Evolutionary conservation across 495 filamentous ascomycete species (phyloP), one percentile per base, ranked within the genome.

Genomic region (Neurospora cerealis): DNA sequence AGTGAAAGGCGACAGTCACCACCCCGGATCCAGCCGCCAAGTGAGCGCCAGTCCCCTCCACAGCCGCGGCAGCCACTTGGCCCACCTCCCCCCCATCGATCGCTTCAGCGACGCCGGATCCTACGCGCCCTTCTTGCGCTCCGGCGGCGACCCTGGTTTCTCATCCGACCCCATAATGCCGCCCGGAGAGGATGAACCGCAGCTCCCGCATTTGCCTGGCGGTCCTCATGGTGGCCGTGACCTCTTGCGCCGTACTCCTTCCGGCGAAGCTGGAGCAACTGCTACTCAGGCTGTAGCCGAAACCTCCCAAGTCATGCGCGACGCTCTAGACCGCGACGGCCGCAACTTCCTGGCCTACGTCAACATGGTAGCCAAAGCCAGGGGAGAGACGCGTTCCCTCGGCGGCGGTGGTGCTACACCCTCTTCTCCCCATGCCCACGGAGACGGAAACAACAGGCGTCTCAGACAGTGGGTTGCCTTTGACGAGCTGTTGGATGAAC

Each of bases 401-500:
- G 54, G 15, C 15, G 54, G 48, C 11, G 48, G 48, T 9, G 38
- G 10, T 39, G 38, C 38, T 21, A 21, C n/a, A 46, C 44, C 44
- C n/a, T 46, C 38, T 39, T 39, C 38, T 39, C 10, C 44, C 48
- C 21, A 60, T 24, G 48, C 48, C 48, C 38, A 66, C 15, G 54
- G 54, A 34, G 28, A 34, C 28, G 28, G 3, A 15, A 66, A 34
- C 21, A 28, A 60, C 28, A 66, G 54, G 1, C 54, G 28, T 36
- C 74, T 78, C 21, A 85, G 74, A 40, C 75, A 71, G 54, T 84
- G 79, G 85, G 74, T 80, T 28, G 79, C 83, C n/a, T 93, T 96
- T 77, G 87, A 89, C 70, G 80, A 87, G 34, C 77, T 81, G 54
- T 78, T 95, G 17, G 83, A 93, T 24, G 86, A 90, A 32, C 85